Evolutionary conservation across 108 stramenopile genomes (phyloP), one percentile per base, ranked within the genome.

Genomic region (Chaetoceros tenuissimus): DNA sequence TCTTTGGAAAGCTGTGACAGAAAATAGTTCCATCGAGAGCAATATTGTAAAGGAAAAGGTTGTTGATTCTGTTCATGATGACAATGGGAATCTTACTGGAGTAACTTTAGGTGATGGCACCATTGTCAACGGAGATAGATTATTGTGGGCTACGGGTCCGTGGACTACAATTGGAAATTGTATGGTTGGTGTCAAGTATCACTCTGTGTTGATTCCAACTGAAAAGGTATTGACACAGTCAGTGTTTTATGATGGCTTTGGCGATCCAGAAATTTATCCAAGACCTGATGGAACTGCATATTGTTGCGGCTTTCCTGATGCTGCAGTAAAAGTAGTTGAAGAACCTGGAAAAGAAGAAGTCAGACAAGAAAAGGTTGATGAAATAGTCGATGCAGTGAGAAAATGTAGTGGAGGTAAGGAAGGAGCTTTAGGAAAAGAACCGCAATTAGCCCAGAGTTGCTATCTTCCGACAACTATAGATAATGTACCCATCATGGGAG

Each of bases 401-500:
- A 28, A 25, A 17, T 62, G 68, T 3, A 64, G 70, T 2, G 20
- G 49, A 24, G 22, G 49, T 45, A 31, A 28, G 30, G 17, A 47
- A 46, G 23, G 55, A 28, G 46, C 25, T 31, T 31, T 45, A 23
- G 22, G 59, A 47, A 31, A 24, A 3, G 67, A 57, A 28, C 47
- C 48, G 3, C 22, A 55, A 29, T 13, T 65, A 22, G 29, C 52
- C n/a, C 71, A 71, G 49, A 65, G 73, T n/a, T 82, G 81, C 53
- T 78, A 82, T 63, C 57, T 74, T 24, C 81, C 81, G 20, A 51
- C 48, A 26, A 73, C 81, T 3, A 53, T 71, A 7, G 94, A 96
- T 67, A 85, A 73, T 18, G 7, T 85, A 20, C 94, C 94, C 22
- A 73, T 94, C 29, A 87, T 96, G 70, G 89, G 92, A 16, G 34